Evolutionary conservation across 2,329 filamentous ascomycete species (phyloP), one percentile per base, ranked within the genome.

Genomic region (Fusarium brachygibbosum): DNA sequence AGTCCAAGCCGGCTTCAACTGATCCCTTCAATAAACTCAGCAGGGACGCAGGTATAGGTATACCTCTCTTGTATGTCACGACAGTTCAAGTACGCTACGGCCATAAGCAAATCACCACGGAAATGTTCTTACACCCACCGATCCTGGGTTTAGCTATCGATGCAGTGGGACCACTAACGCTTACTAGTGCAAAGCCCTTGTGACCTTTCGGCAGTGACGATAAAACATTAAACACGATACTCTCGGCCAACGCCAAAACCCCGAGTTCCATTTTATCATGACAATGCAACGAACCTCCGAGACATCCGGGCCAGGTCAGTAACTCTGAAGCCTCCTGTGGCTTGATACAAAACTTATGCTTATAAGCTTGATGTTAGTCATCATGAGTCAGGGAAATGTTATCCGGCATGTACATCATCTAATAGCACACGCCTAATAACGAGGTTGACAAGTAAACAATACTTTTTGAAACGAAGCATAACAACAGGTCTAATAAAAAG

Each of bases 181-280:
- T 4, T n/a, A 19, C 32, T 42, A 28, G 31, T 57, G 12, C n/a
- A 13, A 38, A 38, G 34, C 16, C 38, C 41, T 63, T 38, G 29
- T 58, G 37, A 63, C 50, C 31, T 41, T 13, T 25, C 28, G 37
- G n/a, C 37, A 64, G 23, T 29, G 59, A 58, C 37, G 58, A 58
- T 44, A 64, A 64, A 42, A 17, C 6, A 17, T 7, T 21, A 48
- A 32, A 40, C 45, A 52, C 11, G n/a, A 54, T 42, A 11, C 16
- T 28, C 60, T 63, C 60, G 60, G 60, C 28, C 50, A 38, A 21
- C 38, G 13, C 11, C n/a, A 63, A 58, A 49, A 58, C 28, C 21
- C 60, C 60, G 60, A 63, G 42, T 35, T 35, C 35, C 50, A 50
- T 28, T 16, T 28, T 17, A 40, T 38, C 45, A 35, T 17, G 34